A percentile compares a stretch with the other conserved stretches of the same genome.
phyloP scores from a whole-genome alignment of 202 grass and related monocot genomes.

The Setaria italica region DNA sequence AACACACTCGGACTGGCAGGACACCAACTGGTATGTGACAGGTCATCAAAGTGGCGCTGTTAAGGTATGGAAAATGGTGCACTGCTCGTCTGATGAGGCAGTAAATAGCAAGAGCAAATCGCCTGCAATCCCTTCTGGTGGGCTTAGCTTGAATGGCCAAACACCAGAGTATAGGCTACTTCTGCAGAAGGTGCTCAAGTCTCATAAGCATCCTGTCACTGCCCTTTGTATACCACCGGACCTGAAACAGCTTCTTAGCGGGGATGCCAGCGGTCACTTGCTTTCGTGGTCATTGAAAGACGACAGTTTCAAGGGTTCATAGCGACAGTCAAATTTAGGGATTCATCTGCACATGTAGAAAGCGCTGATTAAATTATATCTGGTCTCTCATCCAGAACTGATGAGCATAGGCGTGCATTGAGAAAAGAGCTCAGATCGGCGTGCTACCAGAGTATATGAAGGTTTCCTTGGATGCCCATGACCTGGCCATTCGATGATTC shows the following conservation, averaged over 20 bases:
- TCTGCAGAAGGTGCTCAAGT: conserved; percentile 95
- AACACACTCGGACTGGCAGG: conserved; percentile 87
- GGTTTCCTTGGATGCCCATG: conserved; percentile 26
- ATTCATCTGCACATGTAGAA: conserved; percentile 46
- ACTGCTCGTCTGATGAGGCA: conserved; percentile 76
- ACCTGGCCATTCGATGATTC: conserved; percentile 11
- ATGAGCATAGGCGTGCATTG: conserved; percentile 36
- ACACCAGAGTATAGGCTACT: conserved; percentile 79
- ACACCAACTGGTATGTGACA: conserved; percentile 96
- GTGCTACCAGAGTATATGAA: conserved; percentile 32
- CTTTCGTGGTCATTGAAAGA: conserved; percentile 93
- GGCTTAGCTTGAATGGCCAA: conserved; percentile 62
- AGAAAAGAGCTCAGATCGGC: conserved; percentile 25
- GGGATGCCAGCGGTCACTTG: conserved; percentile 75
- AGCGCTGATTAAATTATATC: conserved; percentile 49
- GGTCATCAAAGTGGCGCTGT: conserved; percentile 98
- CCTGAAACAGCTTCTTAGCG: conserved; percentile 93
- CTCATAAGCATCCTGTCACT: conserved; percentile 93
- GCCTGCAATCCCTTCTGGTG: conserved; percentile 53
- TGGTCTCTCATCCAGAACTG: conserved; percentile 38
- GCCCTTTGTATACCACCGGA: conserved; percentile 91
- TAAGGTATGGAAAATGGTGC: conserved; percentile 99
- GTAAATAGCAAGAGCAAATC: conserved; percentile 61
- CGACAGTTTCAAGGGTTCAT: conserved; percentile 83
- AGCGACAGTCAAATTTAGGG: conserved; percentile 37